Conservation (phyloP, 1,139 yeast species). For the Magnusiomyces suaveolens region DNA sequence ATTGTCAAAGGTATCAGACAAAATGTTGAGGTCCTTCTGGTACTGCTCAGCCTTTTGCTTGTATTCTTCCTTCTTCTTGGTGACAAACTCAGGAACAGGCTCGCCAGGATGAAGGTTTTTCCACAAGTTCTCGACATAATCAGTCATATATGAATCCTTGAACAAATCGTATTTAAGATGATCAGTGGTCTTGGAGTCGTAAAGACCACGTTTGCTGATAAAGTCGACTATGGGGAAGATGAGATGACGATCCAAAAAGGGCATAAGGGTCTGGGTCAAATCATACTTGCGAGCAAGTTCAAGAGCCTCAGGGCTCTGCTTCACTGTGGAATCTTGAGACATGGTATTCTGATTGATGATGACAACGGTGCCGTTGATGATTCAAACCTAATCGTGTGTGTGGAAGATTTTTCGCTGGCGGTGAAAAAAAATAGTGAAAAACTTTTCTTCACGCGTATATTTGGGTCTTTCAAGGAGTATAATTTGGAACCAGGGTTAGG, state of each 20-base stretch:
- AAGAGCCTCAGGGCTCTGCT: constrained; percentile 10
- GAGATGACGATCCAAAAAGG: constrained; percentile 51
- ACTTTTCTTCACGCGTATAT: background rate
- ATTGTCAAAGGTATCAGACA: constrained; percentile 40
- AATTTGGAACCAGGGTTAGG: constrained; percentile 2
- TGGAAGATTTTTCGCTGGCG: background rate
- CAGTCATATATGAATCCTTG: constrained; percentile 47
- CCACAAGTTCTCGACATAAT: constrained; percentile 40
- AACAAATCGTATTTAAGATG: constrained; percentile 43
- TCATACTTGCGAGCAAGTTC: constrained; percentile 33
- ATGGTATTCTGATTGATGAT: background rate
- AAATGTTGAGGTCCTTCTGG: constrained; percentile 35
- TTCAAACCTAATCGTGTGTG: background rate
- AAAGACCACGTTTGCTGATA: constrained; percentile 37
- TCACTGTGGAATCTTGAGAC: background rate
- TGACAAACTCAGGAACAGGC: constrained; percentile 28
- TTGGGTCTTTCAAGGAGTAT: background rate
- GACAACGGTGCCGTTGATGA: background rate
- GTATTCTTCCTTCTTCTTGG: constrained; percentile 35
- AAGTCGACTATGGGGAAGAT: constrained; percentile 46
- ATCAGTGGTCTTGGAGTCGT: constrained; percentile 38
- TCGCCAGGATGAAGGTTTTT: constrained; percentile 34
- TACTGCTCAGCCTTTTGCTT: constrained; percentile 32
- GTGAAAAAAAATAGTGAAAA: background rate
- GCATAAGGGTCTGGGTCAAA: constrained; percentile 43